Evolutionary conservation across 257 asterid genomes (phyloP), one percentile per base, ranked within the genome.

Genomic region (Solanum stenotomum): DNA sequence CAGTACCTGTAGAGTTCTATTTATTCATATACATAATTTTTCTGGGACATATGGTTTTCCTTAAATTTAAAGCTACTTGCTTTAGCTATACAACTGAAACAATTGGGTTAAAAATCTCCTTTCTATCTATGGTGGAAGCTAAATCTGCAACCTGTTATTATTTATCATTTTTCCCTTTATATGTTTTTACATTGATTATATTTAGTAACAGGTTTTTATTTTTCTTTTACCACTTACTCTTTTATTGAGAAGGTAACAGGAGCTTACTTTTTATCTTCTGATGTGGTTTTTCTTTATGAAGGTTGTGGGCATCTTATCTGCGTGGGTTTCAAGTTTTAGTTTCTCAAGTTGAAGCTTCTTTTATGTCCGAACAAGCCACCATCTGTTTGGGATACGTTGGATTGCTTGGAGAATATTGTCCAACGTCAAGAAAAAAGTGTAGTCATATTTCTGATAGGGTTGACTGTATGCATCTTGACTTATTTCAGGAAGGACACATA

Each of bases 221-320:
- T 72, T 18, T 74, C 3, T 15, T 27, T 4, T 25, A 25, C 23
- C 10, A 77, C 35, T 40, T 40, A 6, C 65, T 56, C 65, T 94
- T 35, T 9, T 20, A 20, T 56, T 20, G 29, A 75, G 82, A 35
- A 35, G 49, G 18, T 75, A 75, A 20, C 29, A 34, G 2, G 11
- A 9, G 16, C 84, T 78, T 14, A 13, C 35, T 0, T 22, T 29
- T 78, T 13, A 94, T 3, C 90, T 92, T 59, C 93, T 95, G 77
- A 96, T 94, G 92, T 94, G 98, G 98, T 91, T 95, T 34, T 78
- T 78, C 37, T 78, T 78, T 78, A 35, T 78, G 85, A 78, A 78
- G 63, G 65, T 77, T 23, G 84, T 31, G 6, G 37, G 85, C 59
- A 75, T 37, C 52, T 34, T 76, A 34, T 37, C 33, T 78, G 29